Evolutionary conservation across 1,139 yeast species (phyloP).

Genomic region (Taphrina sp.): DNA sequence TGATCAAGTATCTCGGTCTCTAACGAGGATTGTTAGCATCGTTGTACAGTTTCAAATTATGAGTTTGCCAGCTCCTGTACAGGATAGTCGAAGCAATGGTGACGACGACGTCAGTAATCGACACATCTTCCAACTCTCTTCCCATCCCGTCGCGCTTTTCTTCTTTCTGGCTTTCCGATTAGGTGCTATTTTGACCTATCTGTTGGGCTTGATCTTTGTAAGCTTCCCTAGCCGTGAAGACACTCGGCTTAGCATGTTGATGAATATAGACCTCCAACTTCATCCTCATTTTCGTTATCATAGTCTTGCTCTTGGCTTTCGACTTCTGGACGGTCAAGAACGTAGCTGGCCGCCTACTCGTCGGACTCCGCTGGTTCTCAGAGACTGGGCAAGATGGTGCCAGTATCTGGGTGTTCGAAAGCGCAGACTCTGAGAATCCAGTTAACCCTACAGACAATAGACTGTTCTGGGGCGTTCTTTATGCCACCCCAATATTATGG

Average conservation of each 20-base stretch:
- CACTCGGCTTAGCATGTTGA: too few relatives aligned
- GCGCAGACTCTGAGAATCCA: conserved; percentile 75
- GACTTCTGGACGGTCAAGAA: conserved; percentile 95
- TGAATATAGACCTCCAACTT: conserved; percentile 65
- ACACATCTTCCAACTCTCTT: conserved; percentile 48
- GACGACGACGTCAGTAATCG: neutral
- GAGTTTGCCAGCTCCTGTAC: conserved; percentile 26
- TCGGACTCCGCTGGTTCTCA: conserved; percentile 84
- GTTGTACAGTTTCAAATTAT: too few relatives aligned
- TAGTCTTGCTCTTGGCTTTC: conserved; percentile 71
- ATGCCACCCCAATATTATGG: conserved; percentile 77
- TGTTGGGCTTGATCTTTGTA: conserved; percentile 69
- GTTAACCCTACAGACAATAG: conserved; percentile 90
- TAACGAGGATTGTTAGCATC: too few relatives aligned
- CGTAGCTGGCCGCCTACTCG: conserved; percentile 81
- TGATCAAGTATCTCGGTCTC: too few relatives aligned
- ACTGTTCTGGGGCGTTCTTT: conserved; percentile 79
- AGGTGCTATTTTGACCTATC: conserved; percentile 61
- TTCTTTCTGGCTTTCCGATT: conserved; percentile 64
- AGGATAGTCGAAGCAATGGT: neutral
- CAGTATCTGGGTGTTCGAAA: conserved; percentile 84
- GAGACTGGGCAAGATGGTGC: conserved; percentile 56
- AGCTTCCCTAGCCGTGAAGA: too few relatives aligned
- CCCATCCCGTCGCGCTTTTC: conserved; percentile 77
- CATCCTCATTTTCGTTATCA: conserved; percentile 72